Evolutionary conservation across 1,139 yeast species (phyloP), one percentile per base, ranked within the genome.

Genomic region (Tardiomyces digboiensis): DNA sequence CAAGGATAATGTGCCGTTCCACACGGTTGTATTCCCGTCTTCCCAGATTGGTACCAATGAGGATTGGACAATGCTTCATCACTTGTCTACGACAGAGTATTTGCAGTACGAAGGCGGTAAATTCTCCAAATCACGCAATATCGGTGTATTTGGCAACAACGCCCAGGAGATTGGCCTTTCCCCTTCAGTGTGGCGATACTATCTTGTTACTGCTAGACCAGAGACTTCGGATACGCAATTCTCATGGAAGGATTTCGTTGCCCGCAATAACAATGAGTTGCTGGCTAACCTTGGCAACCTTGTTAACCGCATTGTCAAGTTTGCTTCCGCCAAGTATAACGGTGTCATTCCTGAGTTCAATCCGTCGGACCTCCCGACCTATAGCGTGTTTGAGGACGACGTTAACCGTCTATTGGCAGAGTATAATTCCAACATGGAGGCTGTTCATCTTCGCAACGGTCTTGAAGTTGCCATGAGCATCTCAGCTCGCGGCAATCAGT

Each of bases 1-100:
- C 69, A 91, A 91, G 68, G 99, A 91, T 66, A 91, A 91, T 60
- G 97, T 89, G 55, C 97, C 97, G 37, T 91, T 91, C 86, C 99
- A 91, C 61, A 84, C 96, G 1, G 98, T 93, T 48, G 94, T 91
- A 47, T 91, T 89, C 86, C 99, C 99, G 49, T 80, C 93, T 40
- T 70, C 95, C 38, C 83, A 82, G 66, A 70, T 91, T 42, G 99
- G 97, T 65, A 89, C 98, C 19, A 69, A 74, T 21, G 93, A 89
- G 48, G 60, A 72, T 40, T 91, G 97, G 97, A 89, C 97, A 48
- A 82, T 78, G 77, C 74, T 89, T 55, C 87, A 87, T 60, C 96
- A 89, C 64, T 68, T 91, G 55, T 85, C 82, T 60, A 89, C 98
- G 43, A 91, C 99, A 14, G 99, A 91, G 68, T 91, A 91, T 62